These are phyloP conservation scores for Cicer bijugum DNA, from an alignment of 306 rosid species.

Conservation along the genomic window DNA sequence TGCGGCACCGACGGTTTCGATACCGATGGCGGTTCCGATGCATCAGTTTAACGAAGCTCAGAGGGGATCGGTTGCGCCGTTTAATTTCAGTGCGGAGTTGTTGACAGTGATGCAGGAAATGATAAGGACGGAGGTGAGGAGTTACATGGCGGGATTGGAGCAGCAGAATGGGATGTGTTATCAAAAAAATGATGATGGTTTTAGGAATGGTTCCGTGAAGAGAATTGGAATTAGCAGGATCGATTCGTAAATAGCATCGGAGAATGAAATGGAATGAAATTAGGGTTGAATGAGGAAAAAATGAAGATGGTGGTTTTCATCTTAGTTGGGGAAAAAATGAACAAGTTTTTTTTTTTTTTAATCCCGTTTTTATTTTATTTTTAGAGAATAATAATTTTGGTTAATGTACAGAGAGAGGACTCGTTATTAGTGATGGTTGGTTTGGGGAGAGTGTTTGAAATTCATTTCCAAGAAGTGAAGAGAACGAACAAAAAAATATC, in stretches of 20 bases:
- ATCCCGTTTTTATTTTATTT: not conserved
- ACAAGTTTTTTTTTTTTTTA: not conserved
- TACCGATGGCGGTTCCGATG: constrained; percentile 31
- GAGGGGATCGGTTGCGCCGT: constrained; percentile 42
- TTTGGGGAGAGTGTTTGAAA: constrained; percentile 20
- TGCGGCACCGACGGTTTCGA: not conserved
- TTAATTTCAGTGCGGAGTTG: constrained; percentile 65
- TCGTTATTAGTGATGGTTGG: not conserved
- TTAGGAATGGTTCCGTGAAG: constrained; percentile 65
- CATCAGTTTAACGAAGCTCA: constrained; percentile 4
- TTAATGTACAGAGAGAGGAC: constrained; percentile 65
- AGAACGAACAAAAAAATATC: not conserved
- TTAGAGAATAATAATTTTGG: constrained; percentile 67
- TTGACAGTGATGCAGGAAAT: constrained; percentile 91
- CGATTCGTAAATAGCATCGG: constrained; percentile 41
- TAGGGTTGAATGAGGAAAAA: not conserved
- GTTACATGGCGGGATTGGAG: constrained; percentile 79
- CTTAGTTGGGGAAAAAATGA: not conserved
- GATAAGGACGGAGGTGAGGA: constrained; percentile 89
- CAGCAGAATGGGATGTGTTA: constrained; percentile 62
- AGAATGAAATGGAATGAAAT: not conserved
- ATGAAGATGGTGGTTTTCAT: not conserved
- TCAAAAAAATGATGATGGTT: constrained; percentile 57
- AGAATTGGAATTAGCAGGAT: constrained; percentile 70
- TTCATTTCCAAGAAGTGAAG: constrained; percentile 40